Percentiles rank a stretch among this genome's conserved stretches.
phyloP scores from a whole-genome alignment of 306 rosid species.

The Delonix regia region DNA sequence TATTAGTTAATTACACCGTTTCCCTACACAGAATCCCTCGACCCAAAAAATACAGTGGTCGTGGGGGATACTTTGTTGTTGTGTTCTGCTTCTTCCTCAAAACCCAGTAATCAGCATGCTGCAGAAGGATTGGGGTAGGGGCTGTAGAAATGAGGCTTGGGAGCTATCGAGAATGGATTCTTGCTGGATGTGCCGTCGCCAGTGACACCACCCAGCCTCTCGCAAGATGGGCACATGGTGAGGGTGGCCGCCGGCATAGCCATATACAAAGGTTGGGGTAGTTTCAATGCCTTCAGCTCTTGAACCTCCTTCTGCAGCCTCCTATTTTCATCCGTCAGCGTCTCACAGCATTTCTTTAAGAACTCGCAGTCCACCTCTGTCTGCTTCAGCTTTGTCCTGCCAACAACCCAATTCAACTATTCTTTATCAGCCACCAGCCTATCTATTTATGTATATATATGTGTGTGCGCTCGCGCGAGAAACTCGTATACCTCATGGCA shows the following conservation, averaged over 20 bases:
- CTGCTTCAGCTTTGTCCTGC: slow-evolving; percentile 95
- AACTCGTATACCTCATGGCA: background rate
- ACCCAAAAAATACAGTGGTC: slow-evolving; percentile 71
- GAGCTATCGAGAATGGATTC: slow-evolving; percentile 65
- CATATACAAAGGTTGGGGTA: slow-evolving; percentile 75
- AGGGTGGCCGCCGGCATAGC: slow-evolving; percentile 92
- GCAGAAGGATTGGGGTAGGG: slow-evolving; percentile 86
- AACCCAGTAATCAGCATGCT: slow-evolving; percentile 60
- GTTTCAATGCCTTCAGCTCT: slow-evolving; percentile 78
- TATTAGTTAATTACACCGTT: slow-evolving; percentile 62
- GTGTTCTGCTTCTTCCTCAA: background rate
- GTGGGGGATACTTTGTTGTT: slow-evolving; percentile 8
- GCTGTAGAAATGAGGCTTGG: slow-evolving; percentile 70
- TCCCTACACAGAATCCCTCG: slow-evolving; percentile 42
- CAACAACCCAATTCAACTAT: background rate
- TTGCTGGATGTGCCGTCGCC: slow-evolving; percentile 43
- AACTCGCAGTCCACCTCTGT: slow-evolving; percentile 94
- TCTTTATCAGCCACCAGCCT: background rate
- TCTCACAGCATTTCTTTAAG: slow-evolving; percentile 89
- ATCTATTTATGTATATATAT: too few relatives aligned
- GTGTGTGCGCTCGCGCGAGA: background rate
- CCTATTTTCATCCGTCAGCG: slow-evolving; percentile 85
- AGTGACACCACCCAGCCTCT: slow-evolving; percentile 55
- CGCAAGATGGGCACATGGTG: slow-evolving; percentile 89
- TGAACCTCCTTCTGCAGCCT: slow-evolving; percentile 81